Conservation (phyloP, 179 eudicot species). For the Actinidia polygama region DNA sequence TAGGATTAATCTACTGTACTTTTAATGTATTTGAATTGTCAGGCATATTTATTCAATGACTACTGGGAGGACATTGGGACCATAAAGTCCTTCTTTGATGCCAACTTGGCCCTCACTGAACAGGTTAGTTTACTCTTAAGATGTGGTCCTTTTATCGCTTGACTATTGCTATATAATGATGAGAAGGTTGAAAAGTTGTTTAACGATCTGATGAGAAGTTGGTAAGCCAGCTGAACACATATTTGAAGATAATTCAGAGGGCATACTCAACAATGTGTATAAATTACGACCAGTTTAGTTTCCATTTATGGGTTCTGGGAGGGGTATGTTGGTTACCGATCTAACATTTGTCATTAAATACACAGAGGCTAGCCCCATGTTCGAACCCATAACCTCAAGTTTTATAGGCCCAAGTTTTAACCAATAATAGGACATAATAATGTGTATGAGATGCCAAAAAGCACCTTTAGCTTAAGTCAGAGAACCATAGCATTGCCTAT, state of each 20-base stretch:
- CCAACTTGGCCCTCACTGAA: slow-evolving; percentile 87
- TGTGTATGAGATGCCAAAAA: not conserved
- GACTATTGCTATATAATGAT: not conserved
- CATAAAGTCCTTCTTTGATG: slow-evolving; percentile 84
- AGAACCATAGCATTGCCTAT: not conserved
- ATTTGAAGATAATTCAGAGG: not conserved
- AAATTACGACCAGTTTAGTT: too few species aligned
- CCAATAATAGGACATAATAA: too few species aligned
- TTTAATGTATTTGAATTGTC: slow-evolving; percentile 23
- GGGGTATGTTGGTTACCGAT: too few species aligned
- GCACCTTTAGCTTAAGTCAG: not conserved
- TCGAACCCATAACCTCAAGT: too few species aligned
- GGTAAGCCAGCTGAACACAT: not conserved
- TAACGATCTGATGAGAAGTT: not conserved
- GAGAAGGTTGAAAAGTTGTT: not conserved
- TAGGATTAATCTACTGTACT: not conserved
- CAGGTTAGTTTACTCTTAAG: slow-evolving; percentile 52
- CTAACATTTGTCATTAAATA: too few species aligned
- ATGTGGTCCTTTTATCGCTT: not conserved
- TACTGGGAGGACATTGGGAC: slow-evolving; percentile 98
- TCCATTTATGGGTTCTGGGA: too few species aligned
- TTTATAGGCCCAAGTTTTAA: too few species aligned
- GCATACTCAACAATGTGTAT: not conserved
- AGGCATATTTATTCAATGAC: slow-evolving; percentile 92
- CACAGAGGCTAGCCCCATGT: too few species aligned